These are phyloP conservation scores for Metrosideros polymorpha DNA, from an alignment of 441 rosid species.

Conservation along the genomic window DNA sequence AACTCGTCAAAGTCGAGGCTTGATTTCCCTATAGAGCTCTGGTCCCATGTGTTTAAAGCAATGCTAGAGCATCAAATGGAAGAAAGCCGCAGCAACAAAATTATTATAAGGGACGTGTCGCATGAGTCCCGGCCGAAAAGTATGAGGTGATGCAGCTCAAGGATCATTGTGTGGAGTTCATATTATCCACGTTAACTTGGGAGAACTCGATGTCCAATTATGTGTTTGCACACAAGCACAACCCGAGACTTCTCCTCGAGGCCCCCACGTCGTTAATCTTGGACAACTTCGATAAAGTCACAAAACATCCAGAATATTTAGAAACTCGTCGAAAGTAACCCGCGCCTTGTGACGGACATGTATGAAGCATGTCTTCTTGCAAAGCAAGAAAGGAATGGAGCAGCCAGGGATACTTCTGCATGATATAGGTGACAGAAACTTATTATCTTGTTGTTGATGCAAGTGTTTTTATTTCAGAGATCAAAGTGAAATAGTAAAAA, in stretches of 20 bases:
- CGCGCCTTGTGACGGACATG: slow-evolving; percentile 66
- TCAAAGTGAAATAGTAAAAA: not conserved
- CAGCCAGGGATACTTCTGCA: slow-evolving; percentile 15
- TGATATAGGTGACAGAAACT: not conserved
- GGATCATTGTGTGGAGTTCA: slow-evolving; percentile 55
- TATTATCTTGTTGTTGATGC: not conserved
- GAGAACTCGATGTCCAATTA: slow-evolving; percentile 65
- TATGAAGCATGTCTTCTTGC: slow-evolving; percentile 45
- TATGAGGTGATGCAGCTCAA: slow-evolving; percentile 81
- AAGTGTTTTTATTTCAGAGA: not conserved
- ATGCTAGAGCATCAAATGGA: slow-evolving; percentile 86
- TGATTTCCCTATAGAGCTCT: slow-evolving; percentile 44
- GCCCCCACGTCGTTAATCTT: slow-evolving; percentile 54
- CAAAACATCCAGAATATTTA: slow-evolving; percentile 44
- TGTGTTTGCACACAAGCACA: slow-evolving; percentile 79
- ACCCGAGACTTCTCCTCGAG: slow-evolving; percentile 60
- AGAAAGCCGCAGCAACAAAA: slow-evolving; percentile 71
- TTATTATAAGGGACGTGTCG: slow-evolving; percentile 51
- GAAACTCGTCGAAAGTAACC: slow-evolving; percentile 70
- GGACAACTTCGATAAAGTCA: slow-evolving; percentile 69
- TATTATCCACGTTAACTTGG: slow-evolving; percentile 66
- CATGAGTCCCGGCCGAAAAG: slow-evolving; percentile 71
- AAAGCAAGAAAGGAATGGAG: slow-evolving; percentile 63
- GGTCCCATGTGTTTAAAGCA: slow-evolving; percentile 75
- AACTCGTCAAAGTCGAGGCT: slow-evolving; percentile 49